These are phyloP conservation scores for Mortierella sp. DNA, from an alignment of 371 early-diverging fungal genomes.

Conservation along the genomic window DNA sequence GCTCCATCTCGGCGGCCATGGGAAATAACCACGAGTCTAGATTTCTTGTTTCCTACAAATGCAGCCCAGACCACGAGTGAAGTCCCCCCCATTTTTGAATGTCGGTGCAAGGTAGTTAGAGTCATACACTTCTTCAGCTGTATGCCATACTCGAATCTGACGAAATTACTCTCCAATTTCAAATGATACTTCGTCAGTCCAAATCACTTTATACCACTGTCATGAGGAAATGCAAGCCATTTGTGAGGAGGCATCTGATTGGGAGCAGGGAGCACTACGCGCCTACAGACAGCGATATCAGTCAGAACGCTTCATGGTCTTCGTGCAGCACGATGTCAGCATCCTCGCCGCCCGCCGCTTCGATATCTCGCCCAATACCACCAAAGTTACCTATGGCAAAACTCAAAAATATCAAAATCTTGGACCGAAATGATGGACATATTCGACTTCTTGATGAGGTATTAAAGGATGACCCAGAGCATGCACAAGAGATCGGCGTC, in stretches of 20 bases:
- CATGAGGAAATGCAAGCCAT: conserved; percentile 24
- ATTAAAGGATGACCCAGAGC: not conserved
- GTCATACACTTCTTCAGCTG: too few relatives aligned
- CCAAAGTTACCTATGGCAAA: not conserved
- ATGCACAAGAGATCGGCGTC: too few relatives aligned
- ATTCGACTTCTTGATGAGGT: not conserved
- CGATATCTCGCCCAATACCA: not conserved
- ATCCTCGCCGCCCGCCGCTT: not conserved
- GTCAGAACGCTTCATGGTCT: not conserved
- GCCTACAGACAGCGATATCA: not conserved
- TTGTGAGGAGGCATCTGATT: conserved; percentile 24
- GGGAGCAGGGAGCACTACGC: not conserved
- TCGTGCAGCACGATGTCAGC: not conserved
- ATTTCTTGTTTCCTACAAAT: too few relatives aligned
- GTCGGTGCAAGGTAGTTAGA: too few relatives aligned
- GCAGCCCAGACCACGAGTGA: too few relatives aligned
- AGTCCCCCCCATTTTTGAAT: too few relatives aligned
- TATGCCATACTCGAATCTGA: too few relatives aligned
- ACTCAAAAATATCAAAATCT: not conserved
- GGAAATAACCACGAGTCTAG: too few relatives aligned
- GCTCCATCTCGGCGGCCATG: too few relatives aligned
- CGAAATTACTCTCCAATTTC: too few relatives aligned
- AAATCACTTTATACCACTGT: too few relatives aligned
- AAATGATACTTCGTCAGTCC: too few relatives aligned
- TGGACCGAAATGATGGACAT: conserved; percentile 1